These are phyloP conservation scores for Dendrobium catenatum DNA, from an alignment of 106 monocot species.

Conservation along the genomic window DNA sequence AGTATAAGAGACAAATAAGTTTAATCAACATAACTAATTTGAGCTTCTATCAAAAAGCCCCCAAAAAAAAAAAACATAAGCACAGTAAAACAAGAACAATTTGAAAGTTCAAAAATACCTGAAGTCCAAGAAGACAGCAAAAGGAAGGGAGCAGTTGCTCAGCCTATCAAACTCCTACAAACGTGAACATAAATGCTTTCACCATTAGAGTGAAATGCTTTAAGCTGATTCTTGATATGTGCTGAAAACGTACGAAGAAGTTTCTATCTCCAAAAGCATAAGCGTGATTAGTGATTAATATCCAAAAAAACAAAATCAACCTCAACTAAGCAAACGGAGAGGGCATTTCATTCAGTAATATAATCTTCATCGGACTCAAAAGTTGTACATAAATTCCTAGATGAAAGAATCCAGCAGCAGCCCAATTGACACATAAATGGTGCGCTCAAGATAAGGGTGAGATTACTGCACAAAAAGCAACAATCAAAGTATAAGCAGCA, in stretches of 20 bases:
- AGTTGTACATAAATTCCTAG: slow-evolving; percentile 2
- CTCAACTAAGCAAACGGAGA: not conserved
- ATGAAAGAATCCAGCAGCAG: not conserved
- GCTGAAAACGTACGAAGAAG: not conserved
- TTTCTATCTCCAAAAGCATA: not conserved
- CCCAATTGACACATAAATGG: slow-evolving; percentile 1
- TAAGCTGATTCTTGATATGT: not conserved
- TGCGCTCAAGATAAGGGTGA: not conserved
- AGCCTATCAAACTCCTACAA: slow-evolving; percentile 3
- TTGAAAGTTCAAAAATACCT: slow-evolving; percentile 1
- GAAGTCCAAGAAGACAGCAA: slow-evolving; percentile 4
- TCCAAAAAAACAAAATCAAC: not conserved
- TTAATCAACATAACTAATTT: not conserved
- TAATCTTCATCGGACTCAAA: not conserved
- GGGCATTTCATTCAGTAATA: not conserved
- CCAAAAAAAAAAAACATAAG: not conserved
- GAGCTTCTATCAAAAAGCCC: not conserved
- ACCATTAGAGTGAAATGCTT: slow-evolving; percentile 7
- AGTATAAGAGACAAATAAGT: not conserved
- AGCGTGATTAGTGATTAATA: not conserved
- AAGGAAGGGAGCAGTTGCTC: not conserved
- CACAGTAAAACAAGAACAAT: not conserved
- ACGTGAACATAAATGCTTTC: not conserved
- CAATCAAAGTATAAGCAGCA: not conserved
- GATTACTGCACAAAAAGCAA: not conserved